phyloP scores from a whole-genome alignment of 805 yeast species.

The Candida nemodendra region DNA sequence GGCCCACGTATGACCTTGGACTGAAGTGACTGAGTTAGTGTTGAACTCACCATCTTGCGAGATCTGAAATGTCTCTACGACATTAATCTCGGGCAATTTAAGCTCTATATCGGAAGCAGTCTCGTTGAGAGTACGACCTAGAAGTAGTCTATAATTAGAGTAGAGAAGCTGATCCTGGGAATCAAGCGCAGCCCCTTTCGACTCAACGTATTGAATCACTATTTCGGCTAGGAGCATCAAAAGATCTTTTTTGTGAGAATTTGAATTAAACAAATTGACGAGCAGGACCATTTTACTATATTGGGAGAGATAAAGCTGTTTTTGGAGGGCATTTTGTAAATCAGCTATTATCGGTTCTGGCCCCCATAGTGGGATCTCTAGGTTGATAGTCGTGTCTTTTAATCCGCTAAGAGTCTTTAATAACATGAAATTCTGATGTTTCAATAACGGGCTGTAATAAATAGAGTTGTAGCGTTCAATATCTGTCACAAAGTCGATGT shows the following conservation, averaged over 20 bases:
- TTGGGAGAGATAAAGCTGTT: constrained; percentile 9
- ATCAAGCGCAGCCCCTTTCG: constrained; percentile 1
- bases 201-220: constrained; percentile 12
- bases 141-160: constrained; percentile 10
- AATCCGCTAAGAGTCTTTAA: background rate
- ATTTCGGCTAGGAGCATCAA: constrained; percentile 10
- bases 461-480: constrained; percentile 5
- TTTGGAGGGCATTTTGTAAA: constrained; percentile 3
- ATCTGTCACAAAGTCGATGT: background rate
- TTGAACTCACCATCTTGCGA: constrained; percentile 2
- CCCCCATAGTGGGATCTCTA: too few species aligned
- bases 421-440: constrained; percentile 1
- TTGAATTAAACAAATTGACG: constrained; percentile 4
- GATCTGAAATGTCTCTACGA: constrained; percentile 13
- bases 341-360: background rate
- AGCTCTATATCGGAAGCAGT: constrained; percentile 4
- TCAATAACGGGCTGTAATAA: constrained; percentile 1
- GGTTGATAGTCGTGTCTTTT: background rate
- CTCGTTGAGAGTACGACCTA: background rate
- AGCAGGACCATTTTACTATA: constrained; percentile 10
- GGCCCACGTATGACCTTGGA: constrained; percentile 36
- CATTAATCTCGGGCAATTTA: constrained; percentile 11
- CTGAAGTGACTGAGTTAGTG: constrained; percentile 14
- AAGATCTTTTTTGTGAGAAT: background rate
- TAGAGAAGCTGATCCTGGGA: constrained; percentile 14